phyloP scores from a whole-genome alignment of 495 filamentous ascomycete species.

The Aspergillus affinis region DNA sequence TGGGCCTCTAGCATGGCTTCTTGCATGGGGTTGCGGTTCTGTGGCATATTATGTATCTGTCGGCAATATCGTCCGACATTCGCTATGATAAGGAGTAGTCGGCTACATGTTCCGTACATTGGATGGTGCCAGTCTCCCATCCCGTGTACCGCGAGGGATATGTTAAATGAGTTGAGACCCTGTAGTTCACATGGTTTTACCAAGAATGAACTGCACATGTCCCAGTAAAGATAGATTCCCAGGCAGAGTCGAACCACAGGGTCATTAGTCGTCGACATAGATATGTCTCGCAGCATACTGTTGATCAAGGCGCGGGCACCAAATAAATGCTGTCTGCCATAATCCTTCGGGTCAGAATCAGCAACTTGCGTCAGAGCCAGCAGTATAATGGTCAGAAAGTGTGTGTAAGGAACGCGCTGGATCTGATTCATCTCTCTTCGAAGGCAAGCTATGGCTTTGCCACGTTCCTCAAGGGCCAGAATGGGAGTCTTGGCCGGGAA shows the following conservation, averaged over 20 bases:
- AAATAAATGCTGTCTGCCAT: conserved; percentile 19
- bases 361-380: conserved; percentile 9
- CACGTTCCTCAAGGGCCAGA: conserved; percentile 17
- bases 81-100: conserved; percentile 14
- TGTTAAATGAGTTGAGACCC: conserved; percentile 8
- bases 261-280: conserved; percentile 8
- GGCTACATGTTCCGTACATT: conserved; percentile 15
- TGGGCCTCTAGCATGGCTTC: conserved; percentile 16
- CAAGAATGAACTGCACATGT: conserved; percentile 18
- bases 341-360: conserved; percentile 14
- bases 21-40: conserved; percentile 9
- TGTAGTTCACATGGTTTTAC: conserved; percentile 12
- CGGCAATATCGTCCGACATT: conserved; percentile 20
- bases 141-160: conserved; percentile 14
- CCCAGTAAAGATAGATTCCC: conserved; percentile 21
- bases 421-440: conserved; percentile 12
- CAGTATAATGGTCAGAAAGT: conserved; percentile 10
- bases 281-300: conserved; percentile 14
- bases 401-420: conserved; percentile 3
- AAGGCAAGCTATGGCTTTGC: conserved; percentile 18
- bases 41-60: conserved; percentile 9
- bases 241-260: conserved; percentile 11
- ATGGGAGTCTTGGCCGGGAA: conserved; percentile 10
- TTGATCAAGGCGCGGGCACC: conserved; percentile 15
- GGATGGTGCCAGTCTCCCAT: conserved; percentile 18